Base-by-base conservation (phyloP, 768 basidiomycete species). In the Psilocybe azurescens region DNA sequence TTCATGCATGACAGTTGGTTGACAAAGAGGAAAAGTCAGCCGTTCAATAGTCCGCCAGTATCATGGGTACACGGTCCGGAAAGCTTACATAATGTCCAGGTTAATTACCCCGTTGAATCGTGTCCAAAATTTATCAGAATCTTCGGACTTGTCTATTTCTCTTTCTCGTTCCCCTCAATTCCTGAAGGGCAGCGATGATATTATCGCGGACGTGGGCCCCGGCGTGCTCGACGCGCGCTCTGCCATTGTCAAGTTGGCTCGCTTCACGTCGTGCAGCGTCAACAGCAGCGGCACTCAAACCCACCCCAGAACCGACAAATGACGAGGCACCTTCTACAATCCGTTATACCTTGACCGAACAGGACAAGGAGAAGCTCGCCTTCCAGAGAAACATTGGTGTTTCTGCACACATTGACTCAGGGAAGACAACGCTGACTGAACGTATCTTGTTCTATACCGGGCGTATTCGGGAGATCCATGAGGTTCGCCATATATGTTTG, bases 381-480 rank as follows among this genome's bases (percentile, higher is more conserved):
- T 86, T 86, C 60, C 94, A 99, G 74, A 81, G 97, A 65, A 99
- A 99, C 74, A 97, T 99, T 63, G 97, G 97, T 66, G 91, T 99
- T 62, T 94, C 91, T 3, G 95, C 95, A 0, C 94, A 96, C 71
- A 96, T 96, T 66, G 94, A 97, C 75, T 95, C 95, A 3, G 97
- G 97, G 29, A 99, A 99, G 82, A 99, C 97, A 0, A 99, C 97
- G 2, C 77, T 99, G 67, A 99, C 97, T 30, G 97, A 99, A 72
- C 93, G 97, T 11, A 87, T 99, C 58, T 78, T 99, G 53, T 99
- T 88, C 74, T 99, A 99, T 75, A 99, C 97, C 30, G 97, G 97
- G 24, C 88, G 95, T 29, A 96, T 99, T 74, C 81, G 89, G 48
- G 94, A 94, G 53, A 99, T 99, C 70, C 97, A 99, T 73, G 97